Base-by-base conservation (phyloP, 192 early-diverging fungal species). In the Umbelopsis sp. region DNA sequence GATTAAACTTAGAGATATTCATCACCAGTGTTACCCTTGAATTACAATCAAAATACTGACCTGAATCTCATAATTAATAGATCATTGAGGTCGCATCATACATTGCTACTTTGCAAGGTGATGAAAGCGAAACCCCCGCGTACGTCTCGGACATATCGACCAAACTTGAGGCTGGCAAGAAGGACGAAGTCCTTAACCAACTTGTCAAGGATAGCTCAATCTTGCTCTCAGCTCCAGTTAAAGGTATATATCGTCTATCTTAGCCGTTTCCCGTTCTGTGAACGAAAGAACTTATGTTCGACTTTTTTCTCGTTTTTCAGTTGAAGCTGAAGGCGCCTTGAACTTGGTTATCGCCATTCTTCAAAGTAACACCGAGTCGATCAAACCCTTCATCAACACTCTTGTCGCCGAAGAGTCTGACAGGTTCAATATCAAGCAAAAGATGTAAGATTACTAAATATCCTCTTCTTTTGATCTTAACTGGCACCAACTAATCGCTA, bases 311-410 rank as follows among this genome's bases (percentile, higher is more conserved):
- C 22, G 1, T 49, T 22, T 68, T 68, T 68, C 48, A 22, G 21
- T 67, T 90, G 90, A 92, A 49, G 76, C 88, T 37, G 91, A 92
- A 78, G 46, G 76, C 67, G 81, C 86, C 35, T 89, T 84, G 86
- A 92, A 92, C 79, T 82, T 92, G 58, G 69, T 89, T 52, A 85
- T 91, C 72, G 91, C 89, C 51, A 77, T 91, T 71, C 79, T 87
- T 51, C 74, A 82, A 48, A 70, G 80, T 33, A 86, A 84, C 18
- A 74, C 82, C 35, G 76, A 81, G 37, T 68, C 82, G 6, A 67
- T 74, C 15, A 64, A 88, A 58, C 68, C 81, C 22, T 74, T 88
- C 51, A 77, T 87, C 64, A 74, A 81, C 23, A 76, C 83, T 50
- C 69, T 92, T 44, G 81, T 85, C 30, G 61, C 73, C 9, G 79